phyloP scores from a whole-genome alignment of 805 yeast species.

The Yarrowia sp. region DNA sequence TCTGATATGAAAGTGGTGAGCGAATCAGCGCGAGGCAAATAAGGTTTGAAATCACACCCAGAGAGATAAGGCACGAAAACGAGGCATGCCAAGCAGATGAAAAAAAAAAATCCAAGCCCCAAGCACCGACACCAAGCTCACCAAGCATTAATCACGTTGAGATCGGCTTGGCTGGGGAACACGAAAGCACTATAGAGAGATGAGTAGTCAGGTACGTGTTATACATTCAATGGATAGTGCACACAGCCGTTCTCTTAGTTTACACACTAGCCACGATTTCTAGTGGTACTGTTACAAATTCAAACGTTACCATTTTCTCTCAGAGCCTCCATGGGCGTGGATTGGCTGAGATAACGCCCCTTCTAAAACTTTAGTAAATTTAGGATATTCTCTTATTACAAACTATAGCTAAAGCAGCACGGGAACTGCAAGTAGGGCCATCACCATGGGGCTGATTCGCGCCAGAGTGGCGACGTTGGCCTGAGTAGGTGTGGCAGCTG shows the following conservation, averaged over 20 bases:
- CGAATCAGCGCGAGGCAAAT: not conserved
- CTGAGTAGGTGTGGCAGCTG: not conserved
- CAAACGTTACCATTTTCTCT: slow-evolving; percentile 5
- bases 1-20: slow-evolving; percentile 13
- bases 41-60: not conserved
- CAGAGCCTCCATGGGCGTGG: not conserved
- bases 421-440: slow-evolving; percentile 9
- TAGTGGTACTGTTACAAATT: not conserved
- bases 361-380: too few relatives aligned
- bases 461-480: slow-evolving; percentile 22
- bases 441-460: slow-evolving; percentile 24
- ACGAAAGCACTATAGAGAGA: too few relatives aligned
- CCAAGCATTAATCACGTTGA: not conserved
- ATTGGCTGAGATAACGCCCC: slow-evolving; percentile 13
- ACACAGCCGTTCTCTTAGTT: not conserved
- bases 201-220: too few relatives aligned
- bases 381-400: not conserved
- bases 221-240: too few relatives aligned
- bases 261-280: not conserved
- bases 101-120: not conserved
- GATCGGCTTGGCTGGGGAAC: not conserved
- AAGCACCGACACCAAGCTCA: not conserved
- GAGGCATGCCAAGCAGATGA: slow-evolving; percentile 12
- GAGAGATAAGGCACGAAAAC: slow-evolving; percentile 25
- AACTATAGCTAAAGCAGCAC: not conserved